Conservation (phyloP, 257 asterid genomes). For the Henckelia pumila region DNA sequence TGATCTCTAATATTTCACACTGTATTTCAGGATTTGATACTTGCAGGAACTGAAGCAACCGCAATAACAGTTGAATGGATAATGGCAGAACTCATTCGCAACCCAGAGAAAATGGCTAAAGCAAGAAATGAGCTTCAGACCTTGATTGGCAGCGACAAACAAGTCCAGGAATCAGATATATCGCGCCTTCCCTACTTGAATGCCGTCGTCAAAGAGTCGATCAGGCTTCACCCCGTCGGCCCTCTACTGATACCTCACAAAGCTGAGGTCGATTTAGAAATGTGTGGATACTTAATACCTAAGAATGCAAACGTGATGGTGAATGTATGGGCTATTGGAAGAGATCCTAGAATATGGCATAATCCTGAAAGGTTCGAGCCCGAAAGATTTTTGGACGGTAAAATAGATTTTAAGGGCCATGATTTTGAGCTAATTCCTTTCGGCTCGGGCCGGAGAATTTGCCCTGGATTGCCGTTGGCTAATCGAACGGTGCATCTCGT, state of each 20-base stretch:
- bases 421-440: constrained; percentile 39
- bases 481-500: constrained; percentile 28
- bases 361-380: not conserved
- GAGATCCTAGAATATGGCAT: not conserved
- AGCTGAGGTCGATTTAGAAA: not conserved
- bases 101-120: not conserved
- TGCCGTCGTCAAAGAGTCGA: not conserved
- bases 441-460: constrained; percentile 40
- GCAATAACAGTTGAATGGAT: not conserved
- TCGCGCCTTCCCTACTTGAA: not conserved
- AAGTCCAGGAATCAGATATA: not conserved
- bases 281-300: not conserved
- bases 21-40: not conserved
- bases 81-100: constrained; percentile 3
- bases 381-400: not conserved
- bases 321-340: not conserved
- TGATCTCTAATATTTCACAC: no score
- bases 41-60: not conserved
- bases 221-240: not conserved
- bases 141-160: not conserved
- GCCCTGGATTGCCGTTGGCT: constrained; percentile 37
- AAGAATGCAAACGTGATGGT: not conserved
- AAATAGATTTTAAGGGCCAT: constrained; percentile 27
- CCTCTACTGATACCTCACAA: constrained; percentile 2
- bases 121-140: not conserved